Evolutionary conservation across 768 basidiomycete genomes (phyloP).

Genomic region (Leccinum longicurvipes): DNA sequence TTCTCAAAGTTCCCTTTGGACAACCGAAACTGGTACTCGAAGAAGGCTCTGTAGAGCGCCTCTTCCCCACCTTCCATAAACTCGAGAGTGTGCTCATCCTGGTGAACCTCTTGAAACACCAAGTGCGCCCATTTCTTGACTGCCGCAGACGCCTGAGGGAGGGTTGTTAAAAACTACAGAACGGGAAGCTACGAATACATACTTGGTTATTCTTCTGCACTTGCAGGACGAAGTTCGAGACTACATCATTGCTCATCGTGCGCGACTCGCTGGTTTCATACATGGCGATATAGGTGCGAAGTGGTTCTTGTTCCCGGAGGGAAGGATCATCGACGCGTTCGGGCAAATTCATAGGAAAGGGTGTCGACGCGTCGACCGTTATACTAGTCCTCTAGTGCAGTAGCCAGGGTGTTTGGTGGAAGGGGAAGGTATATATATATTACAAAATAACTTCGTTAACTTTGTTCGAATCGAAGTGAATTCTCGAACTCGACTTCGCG

Average conservation of each 20-base stretch:
- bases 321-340: conserved; percentile 14
- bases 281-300: conserved; percentile 5
- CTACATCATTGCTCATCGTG: neutral
- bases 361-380: neutral
- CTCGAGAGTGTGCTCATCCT: neutral
- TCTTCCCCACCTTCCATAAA: conserved; percentile 4
- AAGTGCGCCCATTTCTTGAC: conserved; percentile 13
- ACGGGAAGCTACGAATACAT: conserved; percentile 2
- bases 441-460: neutral
- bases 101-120: conserved; percentile 1
- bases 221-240: conserved; percentile 8
- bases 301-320: conserved; percentile 21
- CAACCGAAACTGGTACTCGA: conserved; percentile 18
- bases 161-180: neutral
- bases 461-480: neutral
- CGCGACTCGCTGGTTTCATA: neutral
- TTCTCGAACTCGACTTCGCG: neutral
- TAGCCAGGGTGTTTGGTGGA: neutral
- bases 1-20: neutral
- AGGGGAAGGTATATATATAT: neutral
- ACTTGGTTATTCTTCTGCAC: conserved; percentile 14
- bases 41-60: conserved; percentile 19
- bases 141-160: conserved; percentile 12
- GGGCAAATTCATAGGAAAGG: conserved; percentile 18
- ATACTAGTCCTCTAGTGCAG: neutral